Conservation (phyloP, 169 alveolate genomes). For the Miamiensis avidus region DNA sequence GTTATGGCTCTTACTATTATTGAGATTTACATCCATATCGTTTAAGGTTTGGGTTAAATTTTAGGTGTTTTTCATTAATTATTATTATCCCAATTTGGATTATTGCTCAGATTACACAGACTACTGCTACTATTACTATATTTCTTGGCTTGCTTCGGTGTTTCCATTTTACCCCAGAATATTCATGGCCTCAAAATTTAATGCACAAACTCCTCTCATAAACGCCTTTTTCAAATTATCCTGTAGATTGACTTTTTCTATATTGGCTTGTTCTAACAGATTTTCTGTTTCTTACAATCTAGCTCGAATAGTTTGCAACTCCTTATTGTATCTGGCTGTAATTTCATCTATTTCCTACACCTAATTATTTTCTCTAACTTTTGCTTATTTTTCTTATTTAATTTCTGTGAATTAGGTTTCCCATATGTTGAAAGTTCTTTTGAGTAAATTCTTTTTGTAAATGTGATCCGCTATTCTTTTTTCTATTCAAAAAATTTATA, state of each 20-base stretch:
- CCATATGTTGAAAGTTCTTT: constrained; percentile 62
- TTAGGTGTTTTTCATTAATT: neutral
- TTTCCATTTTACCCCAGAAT: constrained; percentile 22
- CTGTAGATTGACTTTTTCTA: constrained; percentile 60
- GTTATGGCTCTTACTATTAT: neutral
- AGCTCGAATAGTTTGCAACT: constrained; percentile 68
- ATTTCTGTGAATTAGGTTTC: constrained; percentile 55
- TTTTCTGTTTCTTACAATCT: constrained; percentile 69
- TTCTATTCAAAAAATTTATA: constrained; percentile 15
- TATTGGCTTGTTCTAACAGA: constrained; percentile 56
- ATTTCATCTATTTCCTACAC: constrained; percentile 68
- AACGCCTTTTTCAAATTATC: constrained; percentile 86
- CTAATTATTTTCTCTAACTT: constrained; percentile 58
- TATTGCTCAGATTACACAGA: neutral
- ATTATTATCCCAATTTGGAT: neutral
- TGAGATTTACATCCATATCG: neutral
- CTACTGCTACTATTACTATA: neutral
- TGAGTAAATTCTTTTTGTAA: constrained; percentile 47
- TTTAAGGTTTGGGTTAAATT: neutral
- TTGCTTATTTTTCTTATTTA: constrained; percentile 53
- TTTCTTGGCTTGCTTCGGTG: neutral
- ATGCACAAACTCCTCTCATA: constrained; percentile 89
- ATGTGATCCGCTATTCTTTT: constrained; percentile 25
- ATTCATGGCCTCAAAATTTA: constrained; percentile 91
- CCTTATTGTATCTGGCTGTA: constrained; percentile 76